Evolutionary conservation across 164 flowering plant species (phyloP).

Genomic region (Paratinospora sagittata): DNA sequence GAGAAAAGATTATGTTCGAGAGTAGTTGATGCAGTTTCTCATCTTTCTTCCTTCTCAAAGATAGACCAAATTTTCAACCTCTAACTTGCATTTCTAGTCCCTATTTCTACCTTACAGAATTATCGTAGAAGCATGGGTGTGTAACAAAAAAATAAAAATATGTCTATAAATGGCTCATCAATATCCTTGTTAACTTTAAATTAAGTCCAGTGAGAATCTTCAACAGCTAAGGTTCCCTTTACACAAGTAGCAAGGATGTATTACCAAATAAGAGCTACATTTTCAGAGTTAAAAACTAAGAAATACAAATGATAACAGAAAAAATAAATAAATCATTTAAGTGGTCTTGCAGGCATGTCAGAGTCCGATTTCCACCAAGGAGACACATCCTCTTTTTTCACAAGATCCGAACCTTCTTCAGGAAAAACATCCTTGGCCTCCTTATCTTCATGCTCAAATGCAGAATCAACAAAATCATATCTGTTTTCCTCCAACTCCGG

Average conservation of each 20-base stretch:
- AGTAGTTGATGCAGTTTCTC: not conserved
- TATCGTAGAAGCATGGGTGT: no score
- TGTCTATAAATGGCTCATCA: not conserved
- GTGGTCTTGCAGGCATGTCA: constrained; percentile 15
- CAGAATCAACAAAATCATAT: constrained; percentile 19
- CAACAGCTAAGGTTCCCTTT: not conserved
- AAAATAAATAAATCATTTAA: constrained; percentile 8
- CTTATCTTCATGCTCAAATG: constrained; percentile 23
- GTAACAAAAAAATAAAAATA: no score
- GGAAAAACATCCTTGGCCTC: constrained; percentile 19
- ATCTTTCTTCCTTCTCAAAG: not conserved
- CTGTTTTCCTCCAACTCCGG: constrained; percentile 33
- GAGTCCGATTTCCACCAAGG: constrained; percentile 74
- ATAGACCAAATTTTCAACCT: not conserved
- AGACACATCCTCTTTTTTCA: constrained; percentile 19
- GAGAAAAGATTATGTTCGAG: not conserved
- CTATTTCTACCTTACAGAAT: not conserved
- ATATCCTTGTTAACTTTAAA: not conserved
- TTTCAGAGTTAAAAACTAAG: not conserved
- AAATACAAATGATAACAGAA: not conserved
- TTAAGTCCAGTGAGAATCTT: not conserved
- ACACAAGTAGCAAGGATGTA: not conserved
- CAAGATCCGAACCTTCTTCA: constrained; percentile 22
- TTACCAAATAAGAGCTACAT: not conserved
- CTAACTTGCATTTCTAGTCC: not conserved